phyloP scores from a whole-genome alignment of 2,329 filamentous ascomycete genomes.

The Aspergillus piperis region DNA sequence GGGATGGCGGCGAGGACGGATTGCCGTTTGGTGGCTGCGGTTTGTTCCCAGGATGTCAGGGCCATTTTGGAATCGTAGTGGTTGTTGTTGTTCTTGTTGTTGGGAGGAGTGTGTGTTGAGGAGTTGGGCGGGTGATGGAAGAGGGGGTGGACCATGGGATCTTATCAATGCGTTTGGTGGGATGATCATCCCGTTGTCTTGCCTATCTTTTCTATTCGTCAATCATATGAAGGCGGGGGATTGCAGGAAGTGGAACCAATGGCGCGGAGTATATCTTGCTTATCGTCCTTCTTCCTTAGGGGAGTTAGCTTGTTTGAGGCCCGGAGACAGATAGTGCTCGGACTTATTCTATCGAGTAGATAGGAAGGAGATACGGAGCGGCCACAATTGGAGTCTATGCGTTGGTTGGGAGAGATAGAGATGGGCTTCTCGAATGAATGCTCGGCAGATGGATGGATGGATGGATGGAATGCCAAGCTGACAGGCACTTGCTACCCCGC shows the following conservation, averaged over 20 bases:
- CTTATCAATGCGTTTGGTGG: background rate
- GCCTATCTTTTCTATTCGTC: background rate
- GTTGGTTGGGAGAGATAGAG: too few relatives aligned
- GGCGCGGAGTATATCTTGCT: background rate
- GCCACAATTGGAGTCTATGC: too few relatives aligned
- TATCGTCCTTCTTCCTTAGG: background rate
- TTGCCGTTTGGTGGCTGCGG: constrained; percentile 56
- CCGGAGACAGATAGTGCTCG: background rate
- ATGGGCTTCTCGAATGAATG: too few relatives aligned
- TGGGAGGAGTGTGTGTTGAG: background rate
- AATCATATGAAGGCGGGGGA: background rate
- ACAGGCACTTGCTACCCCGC: too few relatives aligned
- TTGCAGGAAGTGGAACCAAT: background rate
- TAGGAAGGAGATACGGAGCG: background rate
- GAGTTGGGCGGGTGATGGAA: background rate
- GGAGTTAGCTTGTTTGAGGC: background rate
- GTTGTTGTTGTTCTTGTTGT: background rate
- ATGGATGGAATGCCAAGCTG: too few relatives aligned
- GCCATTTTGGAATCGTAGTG: constrained; percentile 17
- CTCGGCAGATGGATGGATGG: too few relatives aligned
- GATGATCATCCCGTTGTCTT: background rate
- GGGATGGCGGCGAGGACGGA: constrained; percentile 58
- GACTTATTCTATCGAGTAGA: background rate
- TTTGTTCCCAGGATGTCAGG: constrained; percentile 49
- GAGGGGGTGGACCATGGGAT: background rate